Evolutionary conservation across 352 stramenopile species (phyloP).

Genomic region (Globisporangium rhizosaccharum): DNA sequence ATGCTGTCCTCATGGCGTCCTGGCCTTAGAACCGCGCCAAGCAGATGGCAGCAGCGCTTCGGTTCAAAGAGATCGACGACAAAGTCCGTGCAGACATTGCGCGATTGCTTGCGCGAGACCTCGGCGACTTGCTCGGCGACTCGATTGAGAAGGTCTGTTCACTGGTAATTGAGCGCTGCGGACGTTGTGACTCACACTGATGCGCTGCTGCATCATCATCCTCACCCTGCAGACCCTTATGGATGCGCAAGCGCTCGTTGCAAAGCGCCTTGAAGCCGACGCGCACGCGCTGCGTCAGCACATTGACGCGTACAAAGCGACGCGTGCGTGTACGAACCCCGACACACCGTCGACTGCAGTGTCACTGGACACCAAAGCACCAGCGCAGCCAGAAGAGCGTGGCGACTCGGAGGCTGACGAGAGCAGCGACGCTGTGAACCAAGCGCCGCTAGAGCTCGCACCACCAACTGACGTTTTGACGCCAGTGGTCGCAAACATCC

Average conservation of each 20-base stretch:
- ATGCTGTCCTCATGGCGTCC: neutral
- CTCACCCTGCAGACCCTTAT: conserved; percentile 23
- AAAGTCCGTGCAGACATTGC: conserved; percentile 41
- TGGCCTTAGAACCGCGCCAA: conserved; percentile 57
- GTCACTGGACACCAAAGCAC: neutral
- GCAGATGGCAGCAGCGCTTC: conserved; percentile 40
- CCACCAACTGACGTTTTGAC: neutral
- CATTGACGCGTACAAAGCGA: conserved; percentile 5
- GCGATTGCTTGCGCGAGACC: conserved; percentile 31
- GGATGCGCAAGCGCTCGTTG: conserved; percentile 23
- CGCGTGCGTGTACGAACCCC: neutral
- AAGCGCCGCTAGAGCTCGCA: conserved; percentile 3
- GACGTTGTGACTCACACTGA: neutral
- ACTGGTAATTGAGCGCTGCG: neutral
- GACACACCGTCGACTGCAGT: neutral
- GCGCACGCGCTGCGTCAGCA: conserved; percentile 7
- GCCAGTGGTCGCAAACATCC: conserved; percentile 6
- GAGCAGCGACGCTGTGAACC: neutral
- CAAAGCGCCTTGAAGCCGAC: conserved; percentile 18
- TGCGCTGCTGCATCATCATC: neutral
- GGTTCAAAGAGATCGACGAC: conserved; percentile 61
- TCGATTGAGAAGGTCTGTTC: conserved; percentile 35
- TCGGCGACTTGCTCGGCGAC: conserved; percentile 24
- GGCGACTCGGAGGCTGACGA: conserved; percentile 1
- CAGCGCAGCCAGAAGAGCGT: conserved; percentile 3